A percentile compares a stretch with the other conserved stretches of the same genome.
Conservation (phyloP, 2,329 filamentous ascomycete genomes). For the Phialocephala sp. region DNA sequence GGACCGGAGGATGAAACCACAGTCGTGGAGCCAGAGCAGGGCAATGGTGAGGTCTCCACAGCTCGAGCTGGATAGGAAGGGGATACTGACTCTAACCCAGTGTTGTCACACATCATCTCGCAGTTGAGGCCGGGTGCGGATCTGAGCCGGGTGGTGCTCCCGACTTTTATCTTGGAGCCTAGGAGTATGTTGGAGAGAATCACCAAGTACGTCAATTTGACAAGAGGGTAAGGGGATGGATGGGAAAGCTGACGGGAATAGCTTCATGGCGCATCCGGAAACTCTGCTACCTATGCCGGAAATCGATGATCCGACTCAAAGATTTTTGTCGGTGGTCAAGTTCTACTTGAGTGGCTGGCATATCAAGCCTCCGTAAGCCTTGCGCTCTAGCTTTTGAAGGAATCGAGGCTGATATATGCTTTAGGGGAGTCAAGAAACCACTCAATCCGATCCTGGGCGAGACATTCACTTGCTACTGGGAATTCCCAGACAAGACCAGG, state of each 20-base stretch:
- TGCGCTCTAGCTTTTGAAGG: not conserved
- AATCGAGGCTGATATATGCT: slow-evolving; percentile 6
- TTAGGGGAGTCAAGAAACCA: slow-evolving; percentile 95
- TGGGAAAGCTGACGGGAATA: slow-evolving; percentile 48
- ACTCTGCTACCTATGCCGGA: slow-evolving; percentile 86
- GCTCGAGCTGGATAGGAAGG: not conserved
- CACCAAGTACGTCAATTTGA: slow-evolving; percentile 75
- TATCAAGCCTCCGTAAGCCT: slow-evolving; percentile 88
- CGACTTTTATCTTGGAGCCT: slow-evolving; percentile 97
- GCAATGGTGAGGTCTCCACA: slow-evolving; percentile 73
- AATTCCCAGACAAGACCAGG: slow-evolving; percentile 80
- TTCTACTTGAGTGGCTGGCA: slow-evolving; percentile 99
- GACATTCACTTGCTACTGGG: slow-evolving; percentile 94
- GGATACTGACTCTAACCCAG: slow-evolving; percentile 53
- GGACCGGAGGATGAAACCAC: slow-evolving; percentile 74
- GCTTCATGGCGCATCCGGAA: slow-evolving; percentile 99
- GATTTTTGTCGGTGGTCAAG: slow-evolving; percentile 95
- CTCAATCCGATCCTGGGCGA: slow-evolving; percentile 96
- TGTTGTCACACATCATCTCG: slow-evolving; percentile 95
- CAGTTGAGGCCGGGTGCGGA: slow-evolving; percentile 95
- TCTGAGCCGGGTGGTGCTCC: slow-evolving; percentile 89
- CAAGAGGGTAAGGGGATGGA: not conserved
- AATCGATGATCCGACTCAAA: slow-evolving; percentile 85
- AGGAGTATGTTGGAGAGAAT: slow-evolving; percentile 98
- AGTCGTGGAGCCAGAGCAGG: slow-evolving; percentile 88